Evolutionary conservation across 345 rosid genomes (phyloP), one percentile per base, ranked within the genome.

Genomic region (Brassica nigra): DNA sequence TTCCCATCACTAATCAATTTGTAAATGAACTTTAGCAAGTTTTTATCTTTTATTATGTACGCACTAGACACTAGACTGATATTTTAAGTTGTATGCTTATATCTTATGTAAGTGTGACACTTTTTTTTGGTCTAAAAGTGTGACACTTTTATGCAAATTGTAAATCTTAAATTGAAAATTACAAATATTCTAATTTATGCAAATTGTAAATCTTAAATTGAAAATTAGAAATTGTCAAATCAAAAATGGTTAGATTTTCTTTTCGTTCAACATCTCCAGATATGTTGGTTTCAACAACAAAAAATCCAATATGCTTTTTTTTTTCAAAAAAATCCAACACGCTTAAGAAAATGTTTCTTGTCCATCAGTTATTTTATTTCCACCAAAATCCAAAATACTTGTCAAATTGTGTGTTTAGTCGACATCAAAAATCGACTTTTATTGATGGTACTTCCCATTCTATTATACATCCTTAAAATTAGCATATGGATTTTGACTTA

Each of bases 1-100:
- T 68, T 68, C 83, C 66, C 70, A 80, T 68, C 66, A 80, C 33
- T 20, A 52, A n/a, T 52, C 64, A 69, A 1, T 59, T 47, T 68
- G 65, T 59, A n/a, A 9, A 68, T 68, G 12, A 49, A 49, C 77
- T 72, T 78, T 55, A 8, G 29, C 61, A 55, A 9, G 31, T 71
- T 42, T 68, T 55, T 16, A 20, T 78, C 47, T 57, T 37, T 54
- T 37, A 54, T 71, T 37, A 16, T 54, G 23, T 34, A 52, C 71
- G 63, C 64, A 47, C 47, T 76, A 58, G 23, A 70, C 64, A 47
- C 47, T 76, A 58, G 23, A 68, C 36, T 29, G 68, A 11, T 68
- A 20, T 8, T 47, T 14, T 16, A 49, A 11, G 33, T 30, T 42
- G 47, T 30, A 44, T 16, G 34, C 23, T 5, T 4, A 47, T 16